Conservation (phyloP, 2,329 filamentous ascomycete species). For the Ustulina deusta region DNA sequence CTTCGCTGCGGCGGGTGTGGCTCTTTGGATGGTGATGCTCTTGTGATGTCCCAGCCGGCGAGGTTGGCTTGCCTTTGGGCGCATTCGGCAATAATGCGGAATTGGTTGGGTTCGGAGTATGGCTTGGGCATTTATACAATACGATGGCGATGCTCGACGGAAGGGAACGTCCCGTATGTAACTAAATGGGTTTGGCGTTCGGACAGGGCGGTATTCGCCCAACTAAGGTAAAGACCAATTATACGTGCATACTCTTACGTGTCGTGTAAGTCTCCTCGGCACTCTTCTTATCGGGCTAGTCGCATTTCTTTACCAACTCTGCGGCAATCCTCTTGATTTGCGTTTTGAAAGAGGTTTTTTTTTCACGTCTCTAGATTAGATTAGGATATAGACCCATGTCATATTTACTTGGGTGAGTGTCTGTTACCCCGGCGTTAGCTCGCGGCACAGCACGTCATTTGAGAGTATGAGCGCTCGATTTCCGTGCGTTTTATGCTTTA, state of each 20-base stretch:
- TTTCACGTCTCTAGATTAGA: background rate
- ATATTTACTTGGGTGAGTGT: background rate
- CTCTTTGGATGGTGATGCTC: constrained; percentile 14
- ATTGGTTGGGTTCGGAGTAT: too few relatives aligned
- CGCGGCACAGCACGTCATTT: background rate
- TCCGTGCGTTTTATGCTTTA: background rate
- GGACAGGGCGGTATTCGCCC: background rate
- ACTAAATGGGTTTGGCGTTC: background rate
- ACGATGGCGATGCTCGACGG: background rate
- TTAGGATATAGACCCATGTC: background rate
- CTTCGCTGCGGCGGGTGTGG: background rate
- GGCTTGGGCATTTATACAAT: too few relatives aligned
- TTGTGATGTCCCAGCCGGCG: background rate
- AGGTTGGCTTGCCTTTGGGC: background rate
- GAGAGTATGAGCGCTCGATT: background rate
- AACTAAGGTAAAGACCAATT: background rate
- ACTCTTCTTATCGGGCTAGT: background rate
- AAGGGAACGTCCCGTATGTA: background rate
- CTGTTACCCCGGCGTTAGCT: background rate
- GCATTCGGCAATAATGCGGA: background rate
- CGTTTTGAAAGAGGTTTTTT: too few relatives aligned
- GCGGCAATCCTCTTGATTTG: background rate
- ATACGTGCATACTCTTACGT: background rate
- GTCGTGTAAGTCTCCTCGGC: background rate
- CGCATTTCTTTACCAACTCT: background rate